A percentile compares a stretch with the other conserved stretches of the same genome.
These are phyloP conservation scores for Cryphonectria carpinicola DNA, from an alignment of 2,329 filamentous ascomycete species.

Conservation along the genomic window DNA sequence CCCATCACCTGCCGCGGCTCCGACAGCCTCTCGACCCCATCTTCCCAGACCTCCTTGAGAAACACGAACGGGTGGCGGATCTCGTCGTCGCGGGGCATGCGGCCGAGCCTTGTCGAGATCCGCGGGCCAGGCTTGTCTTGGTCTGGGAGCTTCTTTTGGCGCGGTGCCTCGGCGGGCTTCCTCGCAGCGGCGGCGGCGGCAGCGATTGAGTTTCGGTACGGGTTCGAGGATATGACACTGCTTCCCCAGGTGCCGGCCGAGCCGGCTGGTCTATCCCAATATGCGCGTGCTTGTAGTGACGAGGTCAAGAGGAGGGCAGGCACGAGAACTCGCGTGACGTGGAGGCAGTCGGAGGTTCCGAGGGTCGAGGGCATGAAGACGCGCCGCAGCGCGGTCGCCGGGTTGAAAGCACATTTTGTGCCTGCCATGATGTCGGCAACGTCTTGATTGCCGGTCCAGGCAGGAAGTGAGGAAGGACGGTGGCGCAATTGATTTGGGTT, in stretches of 20 bases:
- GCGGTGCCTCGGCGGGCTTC: neutral
- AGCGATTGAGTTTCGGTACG: neutral
- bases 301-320: conserved; percentile 21
- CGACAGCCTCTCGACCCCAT: conserved; percentile 42
- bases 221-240: neutral
- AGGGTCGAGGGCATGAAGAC: conserved; percentile 49
- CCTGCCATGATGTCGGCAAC: conserved; percentile 41
- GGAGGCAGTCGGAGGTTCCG: conserved; percentile 21
- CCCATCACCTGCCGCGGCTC: conserved; percentile 43
- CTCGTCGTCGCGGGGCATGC: conserved; percentile 48
- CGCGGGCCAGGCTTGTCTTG: conserved; percentile 36
- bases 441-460: too few relatives aligned
- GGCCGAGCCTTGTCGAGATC: conserved; percentile 30
- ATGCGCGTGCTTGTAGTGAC: conserved; percentile 16
- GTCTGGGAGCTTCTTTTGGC: neutral
- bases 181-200: neutral
- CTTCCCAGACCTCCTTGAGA: conserved; percentile 41
- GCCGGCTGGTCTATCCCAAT: conserved; percentile 3
- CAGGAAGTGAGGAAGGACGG: neutral
- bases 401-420: conserved; percentile 46
- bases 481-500: neutral
- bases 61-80: conserved; percentile 49
- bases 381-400: conserved; percentile 50
- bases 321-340: conserved; percentile 27
- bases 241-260: conserved; percentile 11